Base-by-base conservation (phyloP, 306 rosid species). In the Sphenostylis stenocarpa region DNA sequence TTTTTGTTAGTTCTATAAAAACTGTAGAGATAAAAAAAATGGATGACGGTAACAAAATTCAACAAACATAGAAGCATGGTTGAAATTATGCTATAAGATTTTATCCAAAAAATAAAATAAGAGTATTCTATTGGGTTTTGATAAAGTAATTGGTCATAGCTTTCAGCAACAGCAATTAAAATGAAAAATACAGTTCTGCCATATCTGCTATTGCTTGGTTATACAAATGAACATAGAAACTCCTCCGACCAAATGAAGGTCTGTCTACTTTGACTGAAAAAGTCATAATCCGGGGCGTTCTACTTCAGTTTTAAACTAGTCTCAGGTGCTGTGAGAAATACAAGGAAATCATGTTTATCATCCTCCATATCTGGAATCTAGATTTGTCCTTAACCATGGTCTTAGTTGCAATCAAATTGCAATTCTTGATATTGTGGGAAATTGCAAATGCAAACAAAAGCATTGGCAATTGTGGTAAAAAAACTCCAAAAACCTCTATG, bases 1-100 rank as follows among this genome's bases (percentile, higher is more conserved):
- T 16, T 36, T 28, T 28, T 17, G 66, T 28, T 61, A 44, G 39
- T 33, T 80, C 8, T 53, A 57, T 44, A 61, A 57, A 60, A 68
- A 74, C 26, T 43, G 67, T 28, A 24, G 20, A 65, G 19, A 65
- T 33, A 15, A 67, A 69, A 49, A 0, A 20, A 26, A 38, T 7
- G 36, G 70, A 70, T 63, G 41, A 67, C n/a, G n/a, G 21, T 13
- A 33, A 45, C 19, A 51, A 45, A 74, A 56, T 57, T 45, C 29
- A 81, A 67, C 64, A 64, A 72, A 21, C 43, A 41, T 3, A 61
- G 63, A 57, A 29, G 67, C 72, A 39, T 43, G 69, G 48, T 38
- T 16, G n/a, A 69, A 34, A 69, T 69, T 23, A 19, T 28, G 29
- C 21, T 23, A 10, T 52, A 38, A 31, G 21, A 38, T 39, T 76